These are phyloP conservation scores for Ogataea paradorogensis DNA, from an alignment of 805 yeast species.

Conservation along the genomic window DNA sequence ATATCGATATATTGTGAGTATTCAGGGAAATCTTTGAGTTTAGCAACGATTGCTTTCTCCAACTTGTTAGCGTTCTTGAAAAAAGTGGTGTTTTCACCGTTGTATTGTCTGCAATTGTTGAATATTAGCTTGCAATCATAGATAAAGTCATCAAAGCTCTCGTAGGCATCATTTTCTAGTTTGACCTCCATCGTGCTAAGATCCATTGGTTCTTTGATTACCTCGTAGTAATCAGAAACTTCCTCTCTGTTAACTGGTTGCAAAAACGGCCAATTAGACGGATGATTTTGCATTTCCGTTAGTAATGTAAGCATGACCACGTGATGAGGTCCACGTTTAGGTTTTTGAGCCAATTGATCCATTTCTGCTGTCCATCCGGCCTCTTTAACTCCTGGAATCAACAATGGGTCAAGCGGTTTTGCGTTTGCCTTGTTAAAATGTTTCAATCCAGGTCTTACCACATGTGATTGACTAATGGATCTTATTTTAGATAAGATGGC, in stretches of 20 bases:
- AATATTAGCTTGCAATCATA: conserved; percentile 85
- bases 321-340: conserved; percentile 91
- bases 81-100: conserved; percentile 92
- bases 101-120: conserved; percentile 89
- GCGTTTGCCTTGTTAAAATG: conserved; percentile 53
- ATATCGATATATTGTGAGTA: conserved; percentile 76
- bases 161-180: conserved; percentile 87
- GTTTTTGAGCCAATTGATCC: conserved; percentile 94
- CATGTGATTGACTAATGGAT: conserved; percentile 71
- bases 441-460: conserved; percentile 77
- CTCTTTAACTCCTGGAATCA: conserved; percentile 86
- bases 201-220: conserved; percentile 98
- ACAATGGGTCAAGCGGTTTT: conserved; percentile 69
- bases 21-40: conserved; percentile 88
- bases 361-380: conserved; percentile 98
- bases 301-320: conserved; percentile 87
- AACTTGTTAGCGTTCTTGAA: conserved; percentile 91
- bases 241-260: conserved; percentile 91
- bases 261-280: conserved; percentile 97
- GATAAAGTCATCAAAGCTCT: conserved; percentile 84
- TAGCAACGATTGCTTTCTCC: conserved; percentile 81
- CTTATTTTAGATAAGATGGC: conserved; percentile 84
- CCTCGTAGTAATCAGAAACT: conserved; percentile 94
- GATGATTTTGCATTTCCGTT: conserved; percentile 87
- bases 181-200: conserved; percentile 92